A percentile compares a stretch with the other conserved stretches of the same genome.
Conservation (phyloP, 495 filamentous ascomycete species). For the Trypethelium eluteriae region DNA sequence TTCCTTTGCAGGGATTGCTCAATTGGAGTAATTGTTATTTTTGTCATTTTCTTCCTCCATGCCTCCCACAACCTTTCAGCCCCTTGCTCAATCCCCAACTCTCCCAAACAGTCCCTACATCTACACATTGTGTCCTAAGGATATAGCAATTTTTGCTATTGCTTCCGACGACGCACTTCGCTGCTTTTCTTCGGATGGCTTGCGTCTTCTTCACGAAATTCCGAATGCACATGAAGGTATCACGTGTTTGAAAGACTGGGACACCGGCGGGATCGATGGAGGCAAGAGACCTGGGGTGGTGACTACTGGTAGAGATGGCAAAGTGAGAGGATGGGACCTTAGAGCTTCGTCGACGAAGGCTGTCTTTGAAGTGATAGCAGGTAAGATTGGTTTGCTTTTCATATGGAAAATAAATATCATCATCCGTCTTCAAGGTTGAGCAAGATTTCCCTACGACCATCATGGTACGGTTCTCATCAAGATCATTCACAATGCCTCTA, state of each 20-base stretch:
- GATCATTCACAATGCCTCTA: neutral
- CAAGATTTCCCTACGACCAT: too few species aligned
- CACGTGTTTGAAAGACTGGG: slow-evolving; percentile 48
- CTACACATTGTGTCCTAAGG: neutral
- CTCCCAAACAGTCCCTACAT: neutral
- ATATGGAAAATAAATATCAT: slow-evolving; percentile 47
- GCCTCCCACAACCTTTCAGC: neutral
- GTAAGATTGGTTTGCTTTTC: slow-evolving; percentile 52
- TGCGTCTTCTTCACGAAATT: slow-evolving; percentile 29
- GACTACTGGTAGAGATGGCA: slow-evolving; percentile 58
- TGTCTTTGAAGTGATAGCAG: slow-evolving; percentile 20
- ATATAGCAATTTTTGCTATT: slow-evolving; percentile 18
- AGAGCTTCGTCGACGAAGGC: slow-evolving; percentile 22
- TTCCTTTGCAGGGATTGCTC: neutral
- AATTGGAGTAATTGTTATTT: neutral
- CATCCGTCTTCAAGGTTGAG: neutral
- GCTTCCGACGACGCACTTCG: slow-evolving; percentile 47
- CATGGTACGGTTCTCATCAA: slow-evolving; percentile 5
- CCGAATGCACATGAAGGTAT: slow-evolving; percentile 47
- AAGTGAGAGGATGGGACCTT: slow-evolving; percentile 51
- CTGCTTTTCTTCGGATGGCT: slow-evolving; percentile 42
- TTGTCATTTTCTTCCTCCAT: neutral
- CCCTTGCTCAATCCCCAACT: neutral
- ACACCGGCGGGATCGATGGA: slow-evolving; percentile 30
- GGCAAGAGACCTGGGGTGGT: slow-evolving; percentile 30